Base-by-base conservation (phyloP, 768 basidiomycete genomes). In the Sarcodon sp. region DNA sequence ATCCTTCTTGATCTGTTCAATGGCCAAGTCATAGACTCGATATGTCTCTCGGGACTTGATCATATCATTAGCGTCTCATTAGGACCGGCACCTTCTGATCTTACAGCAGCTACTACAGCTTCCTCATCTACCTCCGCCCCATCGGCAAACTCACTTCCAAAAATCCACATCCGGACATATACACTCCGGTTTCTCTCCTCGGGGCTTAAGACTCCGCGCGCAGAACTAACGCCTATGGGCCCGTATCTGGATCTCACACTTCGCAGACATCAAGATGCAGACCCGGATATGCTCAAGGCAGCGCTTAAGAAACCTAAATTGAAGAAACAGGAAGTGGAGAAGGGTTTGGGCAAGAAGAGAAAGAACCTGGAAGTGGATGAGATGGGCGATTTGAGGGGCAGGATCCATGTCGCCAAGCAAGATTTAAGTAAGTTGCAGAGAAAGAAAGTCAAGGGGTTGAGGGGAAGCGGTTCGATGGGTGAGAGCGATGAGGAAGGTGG, bases 351-450 rank as follows among this genome's bases (percentile, higher is more conserved):
- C n/a, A 88, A 87, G 74, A 88, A 87, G 73, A 77, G 73, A 65
- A 93, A 91, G 78, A 99, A 99, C 61, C 61, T 90, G 65, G 90
- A 91, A 69, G 87, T 91, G 57, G 94, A 99, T 69, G 90, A 88
- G 64, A 96, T 98, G 94, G 96, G 96, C 49, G 89, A 99, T 61
- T 64, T 92, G 65, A 76, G 94, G 57, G 96, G 93, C 39, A 73
- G 80, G 50, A 77, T 99, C 31, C 93, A 98, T 64, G 65, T 98
- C 48, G 87, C 69, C 50, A 88, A 79, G 63, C 94, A 99, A 69
- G 89, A 98, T 66, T 62, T 99, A 57, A 66, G 64, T 54, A 86
- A 76, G 68, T 58, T 98, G 65, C 91, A 96, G 72, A 82, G 82
- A 50, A 75, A 91, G 60, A 96, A 96, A 73, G 94, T 98, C 89